These are phyloP conservation scores for Malania oleifera DNA, from an alignment of 164 flowering plant species.

Conservation along the genomic window DNA sequence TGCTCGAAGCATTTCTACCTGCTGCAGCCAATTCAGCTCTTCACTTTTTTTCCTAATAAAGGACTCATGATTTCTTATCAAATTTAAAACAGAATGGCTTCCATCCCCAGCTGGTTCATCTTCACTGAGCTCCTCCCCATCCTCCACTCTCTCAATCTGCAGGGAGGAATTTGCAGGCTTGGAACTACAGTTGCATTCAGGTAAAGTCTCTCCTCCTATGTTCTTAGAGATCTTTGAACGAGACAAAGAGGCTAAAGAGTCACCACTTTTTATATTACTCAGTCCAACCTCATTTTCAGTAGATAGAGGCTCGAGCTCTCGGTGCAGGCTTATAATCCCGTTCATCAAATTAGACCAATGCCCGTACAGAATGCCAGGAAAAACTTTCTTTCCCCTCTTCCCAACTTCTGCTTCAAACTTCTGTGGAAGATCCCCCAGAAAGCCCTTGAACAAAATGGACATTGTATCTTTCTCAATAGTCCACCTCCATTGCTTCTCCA, in stretches of 20 bases:
- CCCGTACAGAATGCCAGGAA: conserved; percentile 9
- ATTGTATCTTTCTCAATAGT: conserved; percentile 43
- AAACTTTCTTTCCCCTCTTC: conserved; percentile 9
- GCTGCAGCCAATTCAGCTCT: conserved; percentile 34
- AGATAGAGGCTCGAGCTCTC: conserved; percentile 33
- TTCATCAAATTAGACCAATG: conserved; percentile 31
- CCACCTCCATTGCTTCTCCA: conserved; percentile 60
- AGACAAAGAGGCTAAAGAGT: conserved; percentile 6
- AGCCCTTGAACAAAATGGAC: conserved; percentile 30
- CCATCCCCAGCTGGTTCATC: conserved; percentile 19
- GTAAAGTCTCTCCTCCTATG: conserved; percentile 7
- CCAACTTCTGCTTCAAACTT: conserved; percentile 15
- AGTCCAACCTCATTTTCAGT: conserved; percentile 15
- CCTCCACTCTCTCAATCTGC: conserved; percentile 8
- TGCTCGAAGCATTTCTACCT: conserved; percentile 28
- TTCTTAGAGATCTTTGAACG: conserved; percentile 7
- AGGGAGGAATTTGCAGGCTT: not conserved
- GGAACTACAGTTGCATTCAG: conserved; percentile 11
- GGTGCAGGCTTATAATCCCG: conserved; percentile 30
- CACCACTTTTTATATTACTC: conserved; percentile 1
- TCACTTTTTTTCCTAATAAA: conserved; percentile 41
- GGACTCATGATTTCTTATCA: conserved; percentile 53
- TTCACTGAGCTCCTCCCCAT: conserved; percentile 2
- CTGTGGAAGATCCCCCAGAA: conserved; percentile 31
- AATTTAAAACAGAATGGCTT: conserved; percentile 35